Percentiles rank a stretch among this genome's conserved stretches.
phyloP scores from a whole-genome alignment of 306 rosid genomes.

The Vachellia collinsii region DNA sequence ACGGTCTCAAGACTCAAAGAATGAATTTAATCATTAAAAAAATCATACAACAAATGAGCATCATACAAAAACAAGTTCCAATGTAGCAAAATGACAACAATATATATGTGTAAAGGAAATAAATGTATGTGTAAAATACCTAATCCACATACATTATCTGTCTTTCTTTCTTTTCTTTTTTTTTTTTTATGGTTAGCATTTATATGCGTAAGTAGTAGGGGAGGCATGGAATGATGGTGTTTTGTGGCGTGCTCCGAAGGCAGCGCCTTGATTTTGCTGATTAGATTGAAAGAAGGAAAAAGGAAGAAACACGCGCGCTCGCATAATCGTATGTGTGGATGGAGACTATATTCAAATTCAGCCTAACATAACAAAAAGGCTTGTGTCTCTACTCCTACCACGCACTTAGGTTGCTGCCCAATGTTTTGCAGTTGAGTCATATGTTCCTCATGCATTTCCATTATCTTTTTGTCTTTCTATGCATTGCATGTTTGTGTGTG shows the following conservation, averaged over 20 bases:
- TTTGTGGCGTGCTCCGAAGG: constrained; percentile 50
- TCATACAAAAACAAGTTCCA: no score
- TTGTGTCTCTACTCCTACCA: neutral
- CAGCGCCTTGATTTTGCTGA: constrained; percentile 31
- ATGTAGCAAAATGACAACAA: no score
- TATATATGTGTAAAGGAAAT: no score
- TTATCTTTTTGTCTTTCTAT: neutral
- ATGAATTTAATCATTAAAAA: no score
- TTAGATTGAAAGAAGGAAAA: neutral
- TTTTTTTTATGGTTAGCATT: no score
- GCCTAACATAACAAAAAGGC: neutral
- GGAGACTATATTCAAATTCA: neutral
- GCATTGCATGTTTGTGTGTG: neutral
- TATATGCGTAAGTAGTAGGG: constrained; percentile 15
- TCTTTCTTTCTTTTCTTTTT: neutral
- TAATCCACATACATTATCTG: neutral
- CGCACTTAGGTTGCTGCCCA: neutral
- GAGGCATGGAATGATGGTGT: constrained; percentile 56
- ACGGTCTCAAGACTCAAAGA: no score
- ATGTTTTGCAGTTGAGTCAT: constrained; percentile 3
- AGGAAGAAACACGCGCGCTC: neutral
- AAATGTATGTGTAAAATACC: neutral
- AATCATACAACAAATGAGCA: no score
- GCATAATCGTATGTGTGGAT: neutral
- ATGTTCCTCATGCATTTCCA: neutral